Percentiles rank a stretch among this genome's conserved stretches.
phyloP scores from a whole-genome alignment of 768 basidiomycete species.

The Boletus reticulatus region DNA sequence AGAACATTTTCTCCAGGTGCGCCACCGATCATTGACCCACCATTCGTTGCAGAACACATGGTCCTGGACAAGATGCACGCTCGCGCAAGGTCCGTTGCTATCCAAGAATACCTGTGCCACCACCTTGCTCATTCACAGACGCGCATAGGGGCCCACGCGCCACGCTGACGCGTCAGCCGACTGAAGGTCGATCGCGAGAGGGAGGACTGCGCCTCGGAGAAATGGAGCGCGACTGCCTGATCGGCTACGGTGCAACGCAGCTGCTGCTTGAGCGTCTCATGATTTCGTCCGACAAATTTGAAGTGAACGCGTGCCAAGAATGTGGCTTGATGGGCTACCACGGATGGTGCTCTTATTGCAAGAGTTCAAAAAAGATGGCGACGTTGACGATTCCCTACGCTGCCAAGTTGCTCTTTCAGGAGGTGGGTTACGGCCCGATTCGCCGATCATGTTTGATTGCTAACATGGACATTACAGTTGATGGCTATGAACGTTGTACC shows the following conservation, averaged over 20 bases:
- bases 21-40: conserved; percentile 12
- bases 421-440: conserved; percentile 45
- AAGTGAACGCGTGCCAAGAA: conserved; percentile 91
- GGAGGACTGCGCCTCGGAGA: conserved; percentile 96
- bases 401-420: conserved; percentile 89
- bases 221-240: conserved; percentile 99
- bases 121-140: conserved; percentile 3
- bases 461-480: conserved; percentile 44
- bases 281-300: conserved; percentile 98
- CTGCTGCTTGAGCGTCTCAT: conserved; percentile 94
- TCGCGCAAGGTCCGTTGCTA: conserved; percentile 70
- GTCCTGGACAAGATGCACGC: conserved; percentile 99
- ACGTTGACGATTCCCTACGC: conserved; percentile 96
- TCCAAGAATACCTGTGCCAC: conserved; percentile 8
- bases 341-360: conserved; percentile 98
- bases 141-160: conserved; percentile 84
- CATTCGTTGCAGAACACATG: conserved; percentile 75
- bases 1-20: conserved; percentile 29
- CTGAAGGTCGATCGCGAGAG: conserved; percentile 96
- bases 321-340: conserved; percentile 95
- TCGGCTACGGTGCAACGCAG: conserved; percentile 98
- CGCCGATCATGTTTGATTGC: neutral
- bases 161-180: conserved; percentile 94
- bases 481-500: conserved; percentile 99
- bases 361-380: conserved; percentile 94